Evolutionary conservation across 2,329 filamentous ascomycete genomes (phyloP), one percentile per base, ranked within the genome.

Genomic region (Colletotrichum phormii): DNA sequence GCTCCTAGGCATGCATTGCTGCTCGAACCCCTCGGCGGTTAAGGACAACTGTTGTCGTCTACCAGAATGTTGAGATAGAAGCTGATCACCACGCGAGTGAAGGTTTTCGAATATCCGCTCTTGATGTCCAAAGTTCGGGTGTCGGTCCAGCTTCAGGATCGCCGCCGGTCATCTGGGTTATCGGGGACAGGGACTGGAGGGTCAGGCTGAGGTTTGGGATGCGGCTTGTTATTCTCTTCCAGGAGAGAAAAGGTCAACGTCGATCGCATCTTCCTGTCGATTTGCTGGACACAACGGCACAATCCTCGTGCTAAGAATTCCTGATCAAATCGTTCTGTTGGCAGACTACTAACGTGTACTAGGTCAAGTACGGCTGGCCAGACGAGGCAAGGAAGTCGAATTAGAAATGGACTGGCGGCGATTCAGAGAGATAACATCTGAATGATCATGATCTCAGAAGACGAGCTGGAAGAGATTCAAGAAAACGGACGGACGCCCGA

Each of bases 111-210:
- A 22, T 22, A 22, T 49, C 4, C 18, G 18, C 15, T 22, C 7
- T 26, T 13, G 7, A 24, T 7, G 31, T 22, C 18, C 26, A 42
- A 35, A 24, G 11, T n/a, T 53, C 11, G 51, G 13, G 31, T 31
- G 11, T 24, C 22, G 55, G n/a, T 22, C 42, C 12, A 29, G 24
- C 7, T 29, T 22, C 66, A 69, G 49, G 62, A 31, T 22, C 42
- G 68, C n/a, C n/a, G 67, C 15, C 57, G 37, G n/a, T 77, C 75
- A 64, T 78, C 74, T 13, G 78, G 78, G 24, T 59, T 67, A 8
- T 77, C 74, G 54, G 79, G 79, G 26, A 77, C 75, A 42, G 80
- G 80, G 5, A 77, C 77, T 15, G 79, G 78, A 58, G 80, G 79
- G 37, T 80, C 77, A 22, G 80, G 80, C 29, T 73, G 76, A 49